Percentiles rank a stretch among this genome's conserved stretches.
phyloP scores from a whole-genome alignment of 2,329 filamentous ascomycete species.

The Phoma sp. region DNA sequence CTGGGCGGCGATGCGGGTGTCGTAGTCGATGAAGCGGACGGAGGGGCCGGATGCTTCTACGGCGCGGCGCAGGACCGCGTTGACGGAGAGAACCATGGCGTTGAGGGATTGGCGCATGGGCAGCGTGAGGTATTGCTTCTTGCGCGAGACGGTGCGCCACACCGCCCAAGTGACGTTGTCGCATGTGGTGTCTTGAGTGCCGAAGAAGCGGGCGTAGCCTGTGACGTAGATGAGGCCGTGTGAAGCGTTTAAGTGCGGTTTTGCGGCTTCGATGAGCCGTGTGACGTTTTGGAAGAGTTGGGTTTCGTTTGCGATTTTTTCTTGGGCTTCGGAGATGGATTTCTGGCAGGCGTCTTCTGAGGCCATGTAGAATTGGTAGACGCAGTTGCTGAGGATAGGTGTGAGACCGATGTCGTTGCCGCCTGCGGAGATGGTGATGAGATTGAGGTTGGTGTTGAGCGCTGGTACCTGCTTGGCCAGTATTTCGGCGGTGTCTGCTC shows the following conservation, averaged over 20 bases:
- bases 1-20: constrained; percentile 18
- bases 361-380: constrained; percentile 42
- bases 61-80: constrained; percentile 28
- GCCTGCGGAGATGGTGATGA: constrained; percentile 42
- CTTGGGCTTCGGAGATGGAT: constrained; percentile 29
- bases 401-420: constrained; percentile 43
- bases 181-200: constrained; percentile 30
- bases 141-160: constrained; percentile 29
- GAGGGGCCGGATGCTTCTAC: constrained; percentile 21
- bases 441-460: constrained; percentile 28
- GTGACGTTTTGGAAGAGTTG: constrained; percentile 32
- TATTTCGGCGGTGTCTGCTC: constrained; percentile 34
- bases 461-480: constrained; percentile 33
- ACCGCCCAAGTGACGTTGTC: constrained; percentile 43
- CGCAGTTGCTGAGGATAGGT: constrained; percentile 38
- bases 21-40: constrained; percentile 39
- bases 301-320: constrained; percentile 23
- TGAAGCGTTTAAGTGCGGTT: constrained; percentile 28
- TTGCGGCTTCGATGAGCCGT: constrained; percentile 27
- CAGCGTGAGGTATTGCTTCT: constrained; percentile 38
- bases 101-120: constrained; percentile 34
- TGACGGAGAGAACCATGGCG: constrained; percentile 35
- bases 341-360: constrained; percentile 31
- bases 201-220: constrained; percentile 44
- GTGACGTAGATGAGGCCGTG: constrained; percentile 40